Evolutionary conservation across 257 asterid genomes (phyloP), one percentile per base, ranked within the genome.

Genomic region (Nemophila menziesii): DNA sequence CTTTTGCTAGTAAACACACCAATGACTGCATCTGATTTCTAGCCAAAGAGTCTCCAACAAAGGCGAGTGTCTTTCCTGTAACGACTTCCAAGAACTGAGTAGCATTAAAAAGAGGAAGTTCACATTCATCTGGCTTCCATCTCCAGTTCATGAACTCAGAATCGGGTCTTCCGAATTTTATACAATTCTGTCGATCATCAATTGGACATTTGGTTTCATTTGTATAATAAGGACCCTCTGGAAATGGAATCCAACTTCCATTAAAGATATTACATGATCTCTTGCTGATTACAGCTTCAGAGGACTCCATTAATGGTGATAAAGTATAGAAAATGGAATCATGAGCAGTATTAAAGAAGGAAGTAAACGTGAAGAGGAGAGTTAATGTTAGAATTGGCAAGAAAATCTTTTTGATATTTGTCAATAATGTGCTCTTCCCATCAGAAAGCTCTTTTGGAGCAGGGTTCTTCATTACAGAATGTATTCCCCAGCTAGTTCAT

Each of bases 1-100:
- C 65, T 14, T n/a, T 59, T 22, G 65, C 59, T 22, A 59, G 40
- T 24, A 59, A 22, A 44, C 65, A 59, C 38, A 59, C 65, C 11
- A 59, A 42, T 11, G 65, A 59, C 17, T 59, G 65, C 65, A 59
- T 59, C 21, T 59, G 59, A 26, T 59, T 59, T 51, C 65, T 59
- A 27, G 43, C 65, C 4, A 59, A n/a, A 0, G 65, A 59, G 33
- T 59, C 65, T 29, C 65, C 65, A 59, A 59, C 44, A 27, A 59
- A 59, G 13, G 59, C 65, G 33, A 59, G 12, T 34, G 65, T 59
- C 36, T 59, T 51, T 2, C 54, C 65, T 11, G 44, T 48, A n/a
- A 59, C 54, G 37, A 59, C 1, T 17, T 59, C 54, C 65, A 59
- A 33, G 20, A 59, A 59, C 16, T 37, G 48, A 20, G 0, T 33